Base-by-base conservation (phyloP, 2,329 filamentous ascomycete genomes). In the Amauroascus niger region DNA sequence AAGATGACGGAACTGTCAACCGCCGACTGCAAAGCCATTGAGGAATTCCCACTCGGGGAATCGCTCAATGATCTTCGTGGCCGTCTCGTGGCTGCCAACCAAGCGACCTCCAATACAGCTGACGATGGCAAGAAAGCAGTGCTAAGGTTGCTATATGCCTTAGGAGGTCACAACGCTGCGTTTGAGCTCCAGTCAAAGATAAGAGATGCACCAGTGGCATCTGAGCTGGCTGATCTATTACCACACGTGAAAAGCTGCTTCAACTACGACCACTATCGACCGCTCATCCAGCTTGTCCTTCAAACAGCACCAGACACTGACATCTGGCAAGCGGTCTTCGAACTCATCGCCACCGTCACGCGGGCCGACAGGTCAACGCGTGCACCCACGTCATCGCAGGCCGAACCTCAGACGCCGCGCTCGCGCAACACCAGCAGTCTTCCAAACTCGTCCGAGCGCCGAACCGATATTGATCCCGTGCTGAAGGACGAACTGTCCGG, bases 371-470 rank as follows among this genome's bases (percentile, higher is more conserved):
- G 41, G 22, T 57, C 57, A 16, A 62, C 61, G 7, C 62, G 60
- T 18, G 55, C 62, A 47, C 60, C 60, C 39, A 54, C 53, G 51
- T 45, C 51, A 22, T 40, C 9, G 9, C 48, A 57, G 28, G 37
- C 59, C 61, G 22, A 43, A 53, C n/a, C n/a, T n/a, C n/a, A n/a
- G n/a, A n/a, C n/a, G n/a, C n/a, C n/a, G n/a, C n/a, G n/a, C n/a
- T n/a, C 55, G 6, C 61, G 59, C 33, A 67, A 61, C 18, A 65
- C 61, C n/a, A 61, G 62, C 55, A 62, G 60, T 50, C 61, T 66
- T 41, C 59, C 53, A 13, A 63, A 67, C 56, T 64, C 63, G 9
- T 64, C 61, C 5, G 62, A 67, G 53, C 53, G 62, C 41, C 58
- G 60, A 24, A 60, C 58, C 48, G 8, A 67, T 47, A 44, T 67